These are phyloP conservation scores for Protomyces macrosporus DNA, from an alignment of 1,139 yeast species.

Conservation along the genomic window DNA sequence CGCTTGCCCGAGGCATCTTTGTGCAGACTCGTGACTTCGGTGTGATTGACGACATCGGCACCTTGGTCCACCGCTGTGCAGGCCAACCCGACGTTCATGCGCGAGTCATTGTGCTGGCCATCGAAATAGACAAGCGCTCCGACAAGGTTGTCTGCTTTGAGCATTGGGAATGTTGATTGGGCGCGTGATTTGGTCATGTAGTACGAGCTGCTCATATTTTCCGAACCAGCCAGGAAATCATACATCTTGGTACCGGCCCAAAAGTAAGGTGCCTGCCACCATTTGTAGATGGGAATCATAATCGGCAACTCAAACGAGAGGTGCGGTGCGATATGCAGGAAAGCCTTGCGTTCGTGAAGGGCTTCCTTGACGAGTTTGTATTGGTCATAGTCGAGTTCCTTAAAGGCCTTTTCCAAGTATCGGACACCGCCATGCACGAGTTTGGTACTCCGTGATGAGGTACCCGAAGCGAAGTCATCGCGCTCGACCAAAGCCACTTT, in stretches of 20 bases:
- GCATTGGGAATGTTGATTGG: slow-evolving; percentile 76
- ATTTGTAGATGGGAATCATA: slow-evolving; percentile 82
- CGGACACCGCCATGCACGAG: slow-evolving; percentile 98
- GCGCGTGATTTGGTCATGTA: slow-evolving; percentile 65
- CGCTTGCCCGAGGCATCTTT: slow-evolving; percentile 55
- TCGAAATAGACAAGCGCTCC: slow-evolving; percentile 93
- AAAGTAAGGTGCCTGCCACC: slow-evolving; percentile 96
- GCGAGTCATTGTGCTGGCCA: slow-evolving; percentile 87
- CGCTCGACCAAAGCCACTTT: slow-evolving; percentile 83
- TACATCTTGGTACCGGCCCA: slow-evolving; percentile 88
- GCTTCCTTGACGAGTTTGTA: slow-evolving; percentile 91
- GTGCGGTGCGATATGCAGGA: slow-evolving; percentile 90
- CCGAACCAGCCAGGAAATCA: slow-evolving; percentile 87
- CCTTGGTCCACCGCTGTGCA: slow-evolving; percentile 80
- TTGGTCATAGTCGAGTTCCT: slow-evolving; percentile 73
- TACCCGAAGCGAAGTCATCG: slow-evolving; percentile 85
- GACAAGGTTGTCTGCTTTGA: slow-evolving; percentile 71
- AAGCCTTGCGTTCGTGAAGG: slow-evolving; percentile 81
- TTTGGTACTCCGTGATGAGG: slow-evolving; percentile 91
- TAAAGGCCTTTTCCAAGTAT: slow-evolving; percentile 85
- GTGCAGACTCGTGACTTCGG: slow-evolving; percentile 68
- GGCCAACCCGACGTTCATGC: slow-evolving; percentile 84
- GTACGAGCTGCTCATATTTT: slow-evolving; percentile 75
- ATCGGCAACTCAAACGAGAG: slow-evolving; percentile 81
- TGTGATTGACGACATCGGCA: slow-evolving; percentile 83